A percentile compares a stretch with the other conserved stretches of the same genome.
Conservation (phyloP, 2,329 filamentous ascomycete species). For the Penicillium vulpinum region DNA sequence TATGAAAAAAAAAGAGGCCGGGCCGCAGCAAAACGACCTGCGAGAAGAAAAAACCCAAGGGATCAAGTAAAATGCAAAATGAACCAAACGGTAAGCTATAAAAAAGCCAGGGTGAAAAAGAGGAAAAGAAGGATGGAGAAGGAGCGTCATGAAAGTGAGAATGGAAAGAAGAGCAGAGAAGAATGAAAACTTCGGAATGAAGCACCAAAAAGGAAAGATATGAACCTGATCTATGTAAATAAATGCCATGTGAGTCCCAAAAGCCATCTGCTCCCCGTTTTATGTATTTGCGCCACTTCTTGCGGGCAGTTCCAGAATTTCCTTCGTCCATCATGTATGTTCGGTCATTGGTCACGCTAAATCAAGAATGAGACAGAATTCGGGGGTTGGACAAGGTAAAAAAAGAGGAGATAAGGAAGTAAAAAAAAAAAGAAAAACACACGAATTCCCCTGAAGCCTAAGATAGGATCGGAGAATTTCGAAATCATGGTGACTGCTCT, state of each 20-base stretch:
- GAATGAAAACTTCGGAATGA: slow-evolving; percentile 15
- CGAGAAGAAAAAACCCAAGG: slow-evolving; percentile 19
- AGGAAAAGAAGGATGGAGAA: slow-evolving; percentile 21
- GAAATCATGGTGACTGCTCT: slow-evolving; percentile 37
- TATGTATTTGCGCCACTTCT: slow-evolving; percentile 40
- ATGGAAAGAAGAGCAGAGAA: slow-evolving; percentile 15
- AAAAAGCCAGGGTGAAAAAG: slow-evolving; percentile 15
- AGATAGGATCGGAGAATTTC: slow-evolving; percentile 15
- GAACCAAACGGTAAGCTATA: slow-evolving; percentile 18
- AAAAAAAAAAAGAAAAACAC: slow-evolving; percentile 10
- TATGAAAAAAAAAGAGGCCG: slow-evolving; percentile 24
- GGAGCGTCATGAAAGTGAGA: slow-evolving; percentile 19
- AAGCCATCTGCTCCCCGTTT: slow-evolving; percentile 41
- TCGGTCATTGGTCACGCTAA: slow-evolving; percentile 45
- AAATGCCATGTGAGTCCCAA: slow-evolving; percentile 42
- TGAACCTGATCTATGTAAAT: slow-evolving; percentile 41
- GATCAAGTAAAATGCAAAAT: slow-evolving; percentile 22
- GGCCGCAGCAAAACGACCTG: slow-evolving; percentile 24
- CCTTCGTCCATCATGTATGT: slow-evolving; percentile 43
- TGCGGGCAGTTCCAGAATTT: slow-evolving; percentile 36
- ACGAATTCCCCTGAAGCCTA: slow-evolving; percentile 15
- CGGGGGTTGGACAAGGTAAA: slow-evolving; percentile 17
- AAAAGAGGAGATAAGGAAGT: slow-evolving; percentile 20
- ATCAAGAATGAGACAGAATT: slow-evolving; percentile 37
- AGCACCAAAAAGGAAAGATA: slow-evolving; percentile 29